A percentile compares a stretch with the other conserved stretches of the same genome.
Evolutionary conservation across 352 stramenopile species (phyloP).

Genomic region (Globisporangium barbulae): DNA sequence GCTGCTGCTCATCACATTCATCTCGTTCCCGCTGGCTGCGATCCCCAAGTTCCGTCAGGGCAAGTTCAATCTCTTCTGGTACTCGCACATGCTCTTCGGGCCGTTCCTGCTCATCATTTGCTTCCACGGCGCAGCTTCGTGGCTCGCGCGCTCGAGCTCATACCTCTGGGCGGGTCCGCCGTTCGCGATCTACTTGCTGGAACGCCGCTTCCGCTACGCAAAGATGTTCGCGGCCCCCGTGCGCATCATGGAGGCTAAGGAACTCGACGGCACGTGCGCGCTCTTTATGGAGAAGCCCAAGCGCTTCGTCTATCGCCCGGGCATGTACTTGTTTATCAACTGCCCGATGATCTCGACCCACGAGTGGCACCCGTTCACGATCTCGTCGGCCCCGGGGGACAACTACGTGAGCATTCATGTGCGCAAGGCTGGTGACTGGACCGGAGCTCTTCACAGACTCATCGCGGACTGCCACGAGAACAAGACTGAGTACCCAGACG

Average conservation of each 20-base stretch:
- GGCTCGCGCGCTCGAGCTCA: constrained; percentile 48
- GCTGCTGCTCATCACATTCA: constrained; percentile 56
- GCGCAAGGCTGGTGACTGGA: constrained; percentile 73
- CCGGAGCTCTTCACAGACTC: constrained; percentile 47
- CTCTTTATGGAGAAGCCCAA: constrained; percentile 79
- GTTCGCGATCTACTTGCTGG: constrained; percentile 67
- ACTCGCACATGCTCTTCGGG: constrained; percentile 79
- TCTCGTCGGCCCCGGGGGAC: constrained; percentile 83
- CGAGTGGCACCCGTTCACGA: constrained; percentile 92
- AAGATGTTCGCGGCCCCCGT: constrained; percentile 67
- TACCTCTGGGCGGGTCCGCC: constrained; percentile 69
- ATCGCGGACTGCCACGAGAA: constrained; percentile 63
- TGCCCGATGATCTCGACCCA: constrained; percentile 70
- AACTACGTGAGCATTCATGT: constrained; percentile 85
- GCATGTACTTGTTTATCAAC: constrained; percentile 90
- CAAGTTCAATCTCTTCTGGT: constrained; percentile 81
- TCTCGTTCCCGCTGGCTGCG: constrained; percentile 68
- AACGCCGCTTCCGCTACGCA: constrained; percentile 65
- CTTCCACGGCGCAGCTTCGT: constrained; percentile 65
- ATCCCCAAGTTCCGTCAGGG: constrained; percentile 74
- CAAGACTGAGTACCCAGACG: constrained; percentile 57
- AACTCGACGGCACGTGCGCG: constrained; percentile 61
- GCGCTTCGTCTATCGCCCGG: constrained; percentile 67
- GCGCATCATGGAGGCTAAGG: constrained; percentile 62
- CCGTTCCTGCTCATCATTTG: constrained; percentile 60